Evolutionary conservation across 1,139 yeast genomes (phyloP), one percentile per base, ranked within the genome.

Genomic region (Nakaseomyces uthaithaninus): DNA sequence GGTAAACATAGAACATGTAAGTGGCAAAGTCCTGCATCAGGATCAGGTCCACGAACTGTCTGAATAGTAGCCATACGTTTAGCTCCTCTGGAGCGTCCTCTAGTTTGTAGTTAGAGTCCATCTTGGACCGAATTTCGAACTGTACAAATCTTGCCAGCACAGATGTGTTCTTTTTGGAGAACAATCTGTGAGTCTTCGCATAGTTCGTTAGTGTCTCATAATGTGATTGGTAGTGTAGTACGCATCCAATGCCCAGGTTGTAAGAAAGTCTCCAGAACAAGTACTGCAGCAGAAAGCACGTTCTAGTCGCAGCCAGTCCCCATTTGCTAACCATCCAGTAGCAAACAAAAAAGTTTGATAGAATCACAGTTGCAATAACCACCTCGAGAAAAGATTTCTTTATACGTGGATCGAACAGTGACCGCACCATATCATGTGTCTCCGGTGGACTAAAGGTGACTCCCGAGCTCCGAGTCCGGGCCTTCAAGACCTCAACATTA

Each of bases 1-100:
- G 69, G 39, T 73, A 64, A 8, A 85, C 89, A 43, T 81, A 69
- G 49, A 85, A 72, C 58, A 82, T 71, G 59, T 84, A 85, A 24
- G 86, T 76, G 27, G 81, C 75, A 58, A 85, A 85, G 62, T 85
- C 95, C 60, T 80, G 83, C 94, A 85, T 84, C 54, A 85, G 70
- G 42, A 85, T 77, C 62, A 85, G 69, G 60, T 85, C 94, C 16
- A 85, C 95, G 41, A 80, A 70, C 57, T 81, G 83, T 46, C 95
- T 71, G 62, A 81, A 85, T 14, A 85, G 59, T 37, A 85, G 67
- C 95, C 95, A 85, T 27, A 91, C 78, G 60, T 83, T 84, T 64
- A 80, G 80, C 57, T 84, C 94, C 42, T 76, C 66, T 1, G 95
- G 95, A 38, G 72, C 66, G 11, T 65, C 54, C 36, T 68, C 61